phyloP scores from a whole-genome alignment of 2,329 filamentous ascomycete genomes.

The Colletotrichum melonis region DNA sequence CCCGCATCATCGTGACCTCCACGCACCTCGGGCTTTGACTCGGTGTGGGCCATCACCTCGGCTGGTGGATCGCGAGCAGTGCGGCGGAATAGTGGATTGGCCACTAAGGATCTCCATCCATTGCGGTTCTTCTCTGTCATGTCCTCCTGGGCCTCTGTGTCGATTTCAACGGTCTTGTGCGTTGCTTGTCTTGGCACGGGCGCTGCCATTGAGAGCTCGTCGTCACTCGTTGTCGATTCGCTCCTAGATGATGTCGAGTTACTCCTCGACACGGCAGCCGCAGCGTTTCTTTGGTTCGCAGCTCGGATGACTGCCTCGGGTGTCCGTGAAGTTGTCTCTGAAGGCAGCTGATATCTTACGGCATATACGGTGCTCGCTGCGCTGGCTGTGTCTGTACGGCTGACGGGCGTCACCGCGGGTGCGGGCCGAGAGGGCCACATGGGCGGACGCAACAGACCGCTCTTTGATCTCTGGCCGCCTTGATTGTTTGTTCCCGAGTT shows the following conservation, averaged over 20 bases:
- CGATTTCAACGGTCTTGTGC: slow-evolving; percentile 34
- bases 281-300: slow-evolving; percentile 17
- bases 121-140: slow-evolving; percentile 34
- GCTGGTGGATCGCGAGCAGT: slow-evolving; percentile 26
- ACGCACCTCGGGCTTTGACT: slow-evolving; percentile 20
- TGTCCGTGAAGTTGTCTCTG: slow-evolving; percentile 54
- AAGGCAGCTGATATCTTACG: slow-evolving; percentile 69
- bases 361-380: slow-evolving; percentile 74
- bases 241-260: slow-evolving; percentile 19
- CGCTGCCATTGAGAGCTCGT: slow-evolving; percentile 34
- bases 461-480: slow-evolving; percentile 43
- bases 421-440: slow-evolving; percentile 67
- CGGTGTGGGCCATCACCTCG: slow-evolving; percentile 24
- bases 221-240: slow-evolving; percentile 38
- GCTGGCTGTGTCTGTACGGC: slow-evolving; percentile 71
- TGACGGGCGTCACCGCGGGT: slow-evolving; percentile 66
- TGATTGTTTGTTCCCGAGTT: slow-evolving; percentile 24
- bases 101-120: slow-evolving; percentile 46
- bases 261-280: slow-evolving; percentile 14
- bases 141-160: slow-evolving; percentile 42
- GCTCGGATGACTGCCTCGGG: slow-evolving; percentile 18
- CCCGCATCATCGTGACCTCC: slow-evolving; percentile 43
- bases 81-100: slow-evolving; percentile 43
- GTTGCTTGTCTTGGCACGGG: slow-evolving; percentile 30
- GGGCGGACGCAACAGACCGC: slow-evolving; percentile 58